Conservation (phyloP, 768 basidiomycete species). For the Pulveroboletus ravenelii region DNA sequence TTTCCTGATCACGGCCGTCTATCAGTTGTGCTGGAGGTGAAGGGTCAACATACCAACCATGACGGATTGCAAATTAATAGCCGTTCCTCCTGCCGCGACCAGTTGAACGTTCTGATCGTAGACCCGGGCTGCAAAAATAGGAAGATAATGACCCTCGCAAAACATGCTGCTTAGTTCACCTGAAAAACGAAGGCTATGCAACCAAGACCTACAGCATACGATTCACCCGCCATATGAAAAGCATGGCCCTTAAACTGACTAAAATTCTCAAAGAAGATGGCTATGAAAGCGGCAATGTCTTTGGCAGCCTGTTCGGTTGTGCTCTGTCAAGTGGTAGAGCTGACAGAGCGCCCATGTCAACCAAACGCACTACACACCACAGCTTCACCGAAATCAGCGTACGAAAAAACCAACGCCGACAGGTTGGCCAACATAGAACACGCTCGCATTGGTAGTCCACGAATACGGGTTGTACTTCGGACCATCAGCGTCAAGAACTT, state of each 20-base stretch:
- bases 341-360: not conserved
- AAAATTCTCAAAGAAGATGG: slow-evolving; percentile 71
- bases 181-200: not conserved
- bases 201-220: slow-evolving; percentile 38
- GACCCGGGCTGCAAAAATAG: slow-evolving; percentile 40
- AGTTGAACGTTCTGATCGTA: slow-evolving; percentile 42
- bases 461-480: slow-evolving; percentile 39
- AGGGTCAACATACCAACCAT: slow-evolving; percentile 36
- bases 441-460: slow-evolving; percentile 58
- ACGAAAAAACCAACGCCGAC: slow-evolving; percentile 39
- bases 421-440: slow-evolving; percentile 43
- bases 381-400: slow-evolving; percentile 35
- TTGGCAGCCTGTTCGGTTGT: slow-evolving; percentile 59
- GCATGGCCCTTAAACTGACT: slow-evolving; percentile 56
- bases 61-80: slow-evolving; percentile 42
- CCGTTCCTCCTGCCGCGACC: slow-evolving; percentile 39
- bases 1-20: slow-evolving; percentile 28
- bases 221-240: slow-evolving; percentile 56
- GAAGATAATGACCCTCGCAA: slow-evolving; percentile 44
- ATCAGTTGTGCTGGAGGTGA: not conserved
- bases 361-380: slow-evolving; percentile 26
- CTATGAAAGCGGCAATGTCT: slow-evolving; percentile 63
- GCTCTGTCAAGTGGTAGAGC: slow-evolving; percentile 31
- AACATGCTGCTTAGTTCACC: not conserved
- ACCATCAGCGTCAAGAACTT: slow-evolving; percentile 33